Conservation (phyloP, 345 rosid species). For the Noccaea caerulescens region DNA sequence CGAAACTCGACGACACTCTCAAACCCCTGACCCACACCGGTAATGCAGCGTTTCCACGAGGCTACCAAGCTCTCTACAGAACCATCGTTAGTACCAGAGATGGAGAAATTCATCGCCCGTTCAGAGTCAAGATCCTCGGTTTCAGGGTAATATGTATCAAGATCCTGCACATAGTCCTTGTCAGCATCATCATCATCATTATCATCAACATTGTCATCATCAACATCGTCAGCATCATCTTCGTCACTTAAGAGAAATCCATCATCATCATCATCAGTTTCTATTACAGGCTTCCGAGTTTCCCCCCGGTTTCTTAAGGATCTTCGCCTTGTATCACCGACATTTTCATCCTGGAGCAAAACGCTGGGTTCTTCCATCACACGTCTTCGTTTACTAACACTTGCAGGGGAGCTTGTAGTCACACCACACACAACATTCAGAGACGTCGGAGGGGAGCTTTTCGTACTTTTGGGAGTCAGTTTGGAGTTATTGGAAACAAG, state of each 20-base stretch:
- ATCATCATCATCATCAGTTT: slow-evolving; percentile 50
- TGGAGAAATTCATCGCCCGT: slow-evolving; percentile 31
- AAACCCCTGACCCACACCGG: slow-evolving; percentile 93
- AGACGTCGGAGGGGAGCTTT: slow-evolving; percentile 27
- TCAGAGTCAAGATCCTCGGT: slow-evolving; percentile 32
- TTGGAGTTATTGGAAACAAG: slow-evolving; percentile 30
- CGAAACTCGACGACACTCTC: slow-evolving; percentile 76
- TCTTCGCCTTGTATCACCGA: slow-evolving; percentile 48
- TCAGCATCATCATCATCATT: slow-evolving; percentile 31
- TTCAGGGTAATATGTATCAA: slow-evolving; percentile 38
- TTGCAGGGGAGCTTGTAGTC: slow-evolving; percentile 67
- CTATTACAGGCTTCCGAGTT: slow-evolving; percentile 39
- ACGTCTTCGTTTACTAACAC: slow-evolving; percentile 82
- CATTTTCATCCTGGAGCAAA: slow-evolving; percentile 44
- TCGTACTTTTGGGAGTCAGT: slow-evolving; percentile 38
- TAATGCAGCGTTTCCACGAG: slow-evolving; percentile 78
- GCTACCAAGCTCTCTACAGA: slow-evolving; percentile 57
- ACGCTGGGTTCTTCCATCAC: slow-evolving; percentile 53
- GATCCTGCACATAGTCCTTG: slow-evolving; percentile 29
- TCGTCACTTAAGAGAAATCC: slow-evolving; percentile 30
- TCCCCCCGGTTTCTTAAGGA: slow-evolving; percentile 43
- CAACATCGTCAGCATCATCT: slow-evolving; percentile 30
- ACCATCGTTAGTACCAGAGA: slow-evolving; percentile 39
- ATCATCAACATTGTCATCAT: slow-evolving; percentile 21
- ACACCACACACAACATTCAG: slow-evolving; percentile 45